A percentile compares a stretch with the other conserved stretches of the same genome.
phyloP scores from a whole-genome alignment of 2,329 filamentous ascomycete genomes.

The Claviceps africana region DNA sequence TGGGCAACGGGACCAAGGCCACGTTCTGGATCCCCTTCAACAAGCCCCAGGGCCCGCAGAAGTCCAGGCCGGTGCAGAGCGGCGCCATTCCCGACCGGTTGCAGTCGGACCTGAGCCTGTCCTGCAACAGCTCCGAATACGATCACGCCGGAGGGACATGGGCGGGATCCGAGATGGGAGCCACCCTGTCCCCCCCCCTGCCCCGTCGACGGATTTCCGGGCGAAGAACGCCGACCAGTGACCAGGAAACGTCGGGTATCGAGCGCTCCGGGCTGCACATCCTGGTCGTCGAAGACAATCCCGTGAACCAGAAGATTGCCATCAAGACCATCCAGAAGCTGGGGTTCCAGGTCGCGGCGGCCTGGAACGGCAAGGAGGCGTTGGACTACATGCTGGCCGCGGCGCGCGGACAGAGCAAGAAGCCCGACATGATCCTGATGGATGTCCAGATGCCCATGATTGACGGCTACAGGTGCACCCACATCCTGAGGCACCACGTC shows the following conservation, averaged over 20 bases:
- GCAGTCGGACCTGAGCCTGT: conserved; percentile 49
- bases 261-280: conserved; percentile 53
- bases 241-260: conserved; percentile 35
- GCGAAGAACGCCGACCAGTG: conserved; percentile 23
- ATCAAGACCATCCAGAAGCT: conserved; percentile 61
- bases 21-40: conserved; percentile 67
- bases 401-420: conserved; percentile 32
- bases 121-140: conserved; percentile 53
- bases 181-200: conserved; percentile 10
- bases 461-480: conserved; percentile 66
- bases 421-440: conserved; percentile 66
- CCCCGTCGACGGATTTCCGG: conserved; percentile 20
- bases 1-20: conserved; percentile 57
- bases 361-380: conserved; percentile 68
- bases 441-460: conserved; percentile 65
- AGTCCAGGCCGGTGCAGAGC: conserved; percentile 43
- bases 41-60: conserved; percentile 41
- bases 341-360: conserved; percentile 55
- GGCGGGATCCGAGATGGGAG: conserved; percentile 14
- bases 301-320: conserved; percentile 64
- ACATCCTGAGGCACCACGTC: conserved; percentile 52
- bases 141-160: conserved; percentile 32
- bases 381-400: conserved; percentile 55
- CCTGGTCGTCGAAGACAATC: conserved; percentile 70
- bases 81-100: conserved; percentile 53